phyloP scores from a whole-genome alignment of 352 stramenopile species.

The Globisporangium iwayamae region DNA sequence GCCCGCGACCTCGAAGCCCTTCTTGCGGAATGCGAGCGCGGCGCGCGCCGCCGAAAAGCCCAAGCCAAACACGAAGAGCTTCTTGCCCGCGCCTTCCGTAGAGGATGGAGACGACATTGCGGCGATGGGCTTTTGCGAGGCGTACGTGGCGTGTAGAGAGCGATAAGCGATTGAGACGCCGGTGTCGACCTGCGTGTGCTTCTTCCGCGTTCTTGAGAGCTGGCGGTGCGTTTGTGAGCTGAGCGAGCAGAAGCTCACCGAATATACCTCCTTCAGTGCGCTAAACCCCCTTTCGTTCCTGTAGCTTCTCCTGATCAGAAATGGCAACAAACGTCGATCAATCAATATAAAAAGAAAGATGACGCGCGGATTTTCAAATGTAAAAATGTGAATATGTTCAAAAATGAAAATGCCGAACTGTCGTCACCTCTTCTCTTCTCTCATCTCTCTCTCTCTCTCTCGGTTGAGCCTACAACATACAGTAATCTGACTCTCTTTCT shows the following conservation, averaged over 20 bases:
- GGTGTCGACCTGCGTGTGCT: neutral
- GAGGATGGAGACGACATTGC: neutral
- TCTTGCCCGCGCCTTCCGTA: constrained; percentile 14
- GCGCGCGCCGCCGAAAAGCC: constrained; percentile 80
- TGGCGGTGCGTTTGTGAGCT: neutral
- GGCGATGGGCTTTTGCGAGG: neutral
- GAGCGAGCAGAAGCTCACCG: neutral
- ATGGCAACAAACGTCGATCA: no score
- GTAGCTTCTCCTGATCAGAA: no score
- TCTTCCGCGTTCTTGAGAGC: neutral
- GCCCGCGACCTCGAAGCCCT: constrained; percentile 67
- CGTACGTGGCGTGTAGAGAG: neutral
- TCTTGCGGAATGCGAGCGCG: constrained; percentile 53
- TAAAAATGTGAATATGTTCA: no score
- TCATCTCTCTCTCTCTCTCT: neutral
- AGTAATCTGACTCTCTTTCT: neutral
- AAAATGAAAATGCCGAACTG: no score
- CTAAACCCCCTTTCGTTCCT: no score
- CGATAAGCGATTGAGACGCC: neutral
- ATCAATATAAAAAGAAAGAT: no score
- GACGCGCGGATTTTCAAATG: no score
- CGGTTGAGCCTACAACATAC: neutral
- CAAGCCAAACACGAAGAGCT: constrained; percentile 88
- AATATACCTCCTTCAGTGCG: neutral
- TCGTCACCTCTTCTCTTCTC: no score